These are phyloP conservation scores for Ustilaginoidea virens DNA, from an alignment of 2,329 filamentous ascomycete genomes.

Conservation along the genomic window DNA sequence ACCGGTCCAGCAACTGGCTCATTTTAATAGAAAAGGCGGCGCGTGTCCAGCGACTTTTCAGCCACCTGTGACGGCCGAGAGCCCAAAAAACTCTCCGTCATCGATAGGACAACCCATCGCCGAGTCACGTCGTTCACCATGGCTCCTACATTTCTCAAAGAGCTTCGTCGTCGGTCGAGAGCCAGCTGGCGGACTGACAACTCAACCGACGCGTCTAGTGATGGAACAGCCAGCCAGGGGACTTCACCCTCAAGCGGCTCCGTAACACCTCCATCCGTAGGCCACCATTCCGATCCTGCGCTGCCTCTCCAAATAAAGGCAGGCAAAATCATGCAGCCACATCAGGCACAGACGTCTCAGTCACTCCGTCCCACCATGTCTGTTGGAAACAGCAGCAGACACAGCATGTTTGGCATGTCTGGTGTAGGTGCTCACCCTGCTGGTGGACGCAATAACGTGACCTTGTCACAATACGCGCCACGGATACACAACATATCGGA, in stretches of 20 bases:
- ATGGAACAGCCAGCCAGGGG: constrained; percentile 39
- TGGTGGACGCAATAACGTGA: constrained; percentile 38
- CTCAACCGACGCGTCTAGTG: constrained; percentile 46
- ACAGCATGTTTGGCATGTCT: constrained; percentile 49
- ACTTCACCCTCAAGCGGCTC: constrained; percentile 53
- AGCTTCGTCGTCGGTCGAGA: constrained; percentile 61
- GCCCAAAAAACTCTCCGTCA: background rate
- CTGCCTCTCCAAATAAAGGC: constrained; percentile 46
- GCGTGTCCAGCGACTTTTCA: background rate
- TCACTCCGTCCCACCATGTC: constrained; percentile 22
- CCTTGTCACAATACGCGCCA: constrained; percentile 67
- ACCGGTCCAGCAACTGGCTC: too few relatives aligned
- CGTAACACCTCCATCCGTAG: constrained; percentile 59
- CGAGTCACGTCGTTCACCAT: constrained; percentile 20
- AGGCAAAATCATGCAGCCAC: constrained; percentile 8
- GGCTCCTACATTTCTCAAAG: constrained; percentile 55
- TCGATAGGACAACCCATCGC: background rate
- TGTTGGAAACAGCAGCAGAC: constrained; percentile 32
- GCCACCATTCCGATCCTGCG: constrained; percentile 49
- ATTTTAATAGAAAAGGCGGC: too few relatives aligned
- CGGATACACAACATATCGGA: constrained; percentile 65
- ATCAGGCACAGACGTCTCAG: constrained; percentile 6
- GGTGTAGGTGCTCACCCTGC: constrained; percentile 40
- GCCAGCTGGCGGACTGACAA: constrained; percentile 54
- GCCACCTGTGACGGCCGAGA: too few relatives aligned